Conservation (phyloP, 208 protist species). For the Phytomonas serpens region DNA sequence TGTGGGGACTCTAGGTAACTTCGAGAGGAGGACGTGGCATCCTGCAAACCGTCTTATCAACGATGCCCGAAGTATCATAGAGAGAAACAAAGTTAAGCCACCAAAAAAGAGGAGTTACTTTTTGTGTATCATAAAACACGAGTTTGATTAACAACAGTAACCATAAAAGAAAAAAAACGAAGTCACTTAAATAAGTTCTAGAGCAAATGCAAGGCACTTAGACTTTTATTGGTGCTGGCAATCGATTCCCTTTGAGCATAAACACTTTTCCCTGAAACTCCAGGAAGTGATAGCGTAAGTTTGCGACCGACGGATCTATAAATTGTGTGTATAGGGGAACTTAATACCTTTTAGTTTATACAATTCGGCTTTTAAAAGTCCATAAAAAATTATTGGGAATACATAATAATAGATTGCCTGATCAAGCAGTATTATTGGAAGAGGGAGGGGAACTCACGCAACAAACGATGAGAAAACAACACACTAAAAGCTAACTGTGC, state of each 20-base stretch:
- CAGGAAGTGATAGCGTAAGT: background rate
- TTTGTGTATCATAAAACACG: background rate
- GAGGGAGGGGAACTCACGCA: background rate
- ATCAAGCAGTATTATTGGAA: background rate
- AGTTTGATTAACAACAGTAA: background rate
- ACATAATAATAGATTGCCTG: background rate
- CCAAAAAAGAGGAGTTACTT: background rate
- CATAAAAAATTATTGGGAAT: background rate
- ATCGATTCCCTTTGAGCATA: background rate
- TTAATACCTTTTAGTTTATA: conserved; percentile 2
- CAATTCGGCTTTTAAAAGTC: background rate
- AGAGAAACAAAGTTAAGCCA: background rate
- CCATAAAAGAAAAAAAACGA: conserved; percentile 10
- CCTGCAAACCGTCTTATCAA: background rate
- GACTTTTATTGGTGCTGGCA: background rate
- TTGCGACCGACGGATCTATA: background rate
- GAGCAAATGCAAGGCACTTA: background rate
- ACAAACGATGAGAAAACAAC: background rate
- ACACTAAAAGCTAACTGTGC: background rate
- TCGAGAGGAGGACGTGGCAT: background rate
- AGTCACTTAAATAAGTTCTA: conserved; percentile 2
- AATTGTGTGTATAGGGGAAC: background rate
- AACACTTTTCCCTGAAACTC: background rate
- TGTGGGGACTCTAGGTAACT: background rate
- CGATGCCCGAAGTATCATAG: background rate